Conservation (phyloP, 192 early-diverging fungal genomes). For the Chytriomyces confervae region DNA sequence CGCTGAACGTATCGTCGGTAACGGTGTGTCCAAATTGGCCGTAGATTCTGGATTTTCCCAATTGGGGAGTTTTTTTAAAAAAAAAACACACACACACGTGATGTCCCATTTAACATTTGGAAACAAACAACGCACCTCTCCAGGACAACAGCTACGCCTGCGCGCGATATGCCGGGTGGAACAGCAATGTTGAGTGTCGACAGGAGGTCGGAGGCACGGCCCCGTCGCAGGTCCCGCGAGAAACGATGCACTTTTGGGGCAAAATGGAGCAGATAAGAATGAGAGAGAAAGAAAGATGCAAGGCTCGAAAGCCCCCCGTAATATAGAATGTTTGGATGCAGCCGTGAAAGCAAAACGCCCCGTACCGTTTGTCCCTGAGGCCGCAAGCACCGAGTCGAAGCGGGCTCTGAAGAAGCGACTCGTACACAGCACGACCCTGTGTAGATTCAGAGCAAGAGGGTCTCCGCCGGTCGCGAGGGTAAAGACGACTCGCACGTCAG, state of each 20-base stretch:
- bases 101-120: neutral
- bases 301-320: neutral
- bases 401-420: constrained; percentile 4
- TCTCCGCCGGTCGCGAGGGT: neutral
- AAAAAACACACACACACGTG: neutral
- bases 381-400: neutral
- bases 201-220: neutral
- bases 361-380: neutral
- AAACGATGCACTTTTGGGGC: neutral
- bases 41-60: constrained; percentile 10
- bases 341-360: neutral
- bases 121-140: constrained; percentile 4
- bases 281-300: neutral
- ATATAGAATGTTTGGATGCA: too few relatives aligned
- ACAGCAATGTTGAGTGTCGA: neutral
- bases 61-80: neutral
- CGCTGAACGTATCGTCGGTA: neutral
- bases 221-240: neutral
- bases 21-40: constrained; percentile 19
- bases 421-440: neutral
- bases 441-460: neutral
- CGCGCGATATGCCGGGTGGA: neutral
- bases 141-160: constrained; percentile 1
- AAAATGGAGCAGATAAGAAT: neutral
- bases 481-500: neutral